Conservation (phyloP, 768 basidiomycete genomes). For the Serendipita sp. region DNA sequence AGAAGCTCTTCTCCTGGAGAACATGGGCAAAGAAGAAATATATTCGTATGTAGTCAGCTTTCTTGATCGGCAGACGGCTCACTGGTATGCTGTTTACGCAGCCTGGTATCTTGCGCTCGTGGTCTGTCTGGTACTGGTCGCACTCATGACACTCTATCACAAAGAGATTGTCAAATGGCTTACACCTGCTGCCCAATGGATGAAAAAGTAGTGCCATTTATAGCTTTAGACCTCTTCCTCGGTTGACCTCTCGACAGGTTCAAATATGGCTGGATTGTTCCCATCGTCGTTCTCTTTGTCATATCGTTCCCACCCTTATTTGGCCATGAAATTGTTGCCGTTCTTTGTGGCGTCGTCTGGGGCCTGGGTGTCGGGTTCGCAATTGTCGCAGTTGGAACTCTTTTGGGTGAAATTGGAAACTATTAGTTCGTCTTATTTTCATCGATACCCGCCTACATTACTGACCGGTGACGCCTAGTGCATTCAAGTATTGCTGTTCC, state of each 20-base stretch:
- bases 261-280: slow-evolving; percentile 53
- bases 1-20: slow-evolving; percentile 10
- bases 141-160: slow-evolving; percentile 46
- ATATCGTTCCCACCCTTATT: slow-evolving; percentile 83
- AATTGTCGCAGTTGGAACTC: slow-evolving; percentile 60
- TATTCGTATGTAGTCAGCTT: slow-evolving; percentile 9
- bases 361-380: slow-evolving; percentile 75
- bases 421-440: slow-evolving; percentile 44
- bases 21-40: slow-evolving; percentile 12
- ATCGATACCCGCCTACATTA: neutral
- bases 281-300: slow-evolving; percentile 66
- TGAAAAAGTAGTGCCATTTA: slow-evolving; percentile 33
- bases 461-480: slow-evolving; percentile 25
- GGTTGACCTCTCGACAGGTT: slow-evolving; percentile 25
- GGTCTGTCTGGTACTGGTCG: slow-evolving; percentile 31
- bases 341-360: slow-evolving; percentile 83
- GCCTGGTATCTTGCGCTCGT: slow-evolving; percentile 23
- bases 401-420: slow-evolving; percentile 75
- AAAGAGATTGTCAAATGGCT: slow-evolving; percentile 56
- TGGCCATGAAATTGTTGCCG: slow-evolving; percentile 81
- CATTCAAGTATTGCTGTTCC: slow-evolving; percentile 68
- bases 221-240: slow-evolving; percentile 11
- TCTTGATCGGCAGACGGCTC: neutral
- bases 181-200: slow-evolving; percentile 45
- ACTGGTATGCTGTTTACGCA: neutral